These are phyloP conservation scores for Ceratobasidium sp. DNA, from an alignment of 1,284 basidiomycete genomes.

Conservation along the genomic window DNA sequence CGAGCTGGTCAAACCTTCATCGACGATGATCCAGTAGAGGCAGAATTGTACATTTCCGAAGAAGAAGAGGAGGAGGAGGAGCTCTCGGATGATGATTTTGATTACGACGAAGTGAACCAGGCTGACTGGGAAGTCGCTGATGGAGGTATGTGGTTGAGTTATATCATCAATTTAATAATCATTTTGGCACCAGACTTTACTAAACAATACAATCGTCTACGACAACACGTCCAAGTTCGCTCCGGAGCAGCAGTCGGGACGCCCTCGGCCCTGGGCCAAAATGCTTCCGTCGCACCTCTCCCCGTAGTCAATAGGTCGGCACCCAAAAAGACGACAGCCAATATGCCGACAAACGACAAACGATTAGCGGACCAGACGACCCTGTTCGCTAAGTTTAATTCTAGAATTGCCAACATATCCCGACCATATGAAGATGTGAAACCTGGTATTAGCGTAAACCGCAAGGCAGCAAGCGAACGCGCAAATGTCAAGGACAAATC, in stretches of 20 bases:
- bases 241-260: slow-evolving; percentile 67
- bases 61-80: slow-evolving; percentile 49
- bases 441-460: slow-evolving; percentile 76
- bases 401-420: slow-evolving; percentile 66
- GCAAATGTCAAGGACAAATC: slow-evolving; percentile 92
- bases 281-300: slow-evolving; percentile 61
- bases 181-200: slow-evolving; percentile 89
- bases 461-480: slow-evolving; percentile 85
- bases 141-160: slow-evolving; percentile 51
- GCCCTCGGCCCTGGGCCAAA: slow-evolving; percentile 56
- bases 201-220: slow-evolving; percentile 92
- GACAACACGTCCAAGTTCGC: slow-evolving; percentile 80
- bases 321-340: slow-evolving; percentile 26
- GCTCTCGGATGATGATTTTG: slow-evolving; percentile 44
- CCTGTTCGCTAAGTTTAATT: slow-evolving; percentile 42
- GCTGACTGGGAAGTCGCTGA: slow-evolving; percentile 90
- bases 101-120: slow-evolving; percentile 67
- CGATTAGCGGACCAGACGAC: slow-evolving; percentile 36
- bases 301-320: slow-evolving; percentile 70
- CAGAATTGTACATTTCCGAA: slow-evolving; percentile 51
- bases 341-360: slow-evolving; percentile 16
- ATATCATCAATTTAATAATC: background rate
- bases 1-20: slow-evolving; percentile 56
- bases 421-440: slow-evolving; percentile 60
- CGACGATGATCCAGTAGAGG: slow-evolving; percentile 50